A percentile compares a stretch with the other conserved stretches of the same genome.
Evolutionary conservation across 2,329 filamentous ascomycete genomes (phyloP).

Genomic region (Fusarium metavorans): DNA sequence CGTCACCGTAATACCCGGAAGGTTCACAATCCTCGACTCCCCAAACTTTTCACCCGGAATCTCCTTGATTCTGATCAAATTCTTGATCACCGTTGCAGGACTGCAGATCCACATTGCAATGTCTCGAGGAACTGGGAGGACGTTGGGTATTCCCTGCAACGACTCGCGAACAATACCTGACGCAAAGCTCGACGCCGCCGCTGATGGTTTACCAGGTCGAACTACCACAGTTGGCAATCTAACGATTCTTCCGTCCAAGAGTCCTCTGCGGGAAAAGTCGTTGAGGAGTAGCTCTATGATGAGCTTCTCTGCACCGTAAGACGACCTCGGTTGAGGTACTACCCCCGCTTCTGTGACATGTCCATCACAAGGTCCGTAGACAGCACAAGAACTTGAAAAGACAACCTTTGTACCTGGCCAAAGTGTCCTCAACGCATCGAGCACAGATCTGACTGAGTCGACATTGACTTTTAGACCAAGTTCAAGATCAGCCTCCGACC

Average conservation of each 20-base stretch:
- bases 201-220: conserved; percentile 69
- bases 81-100: conserved; percentile 61
- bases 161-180: conserved; percentile 72
- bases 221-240: conserved; percentile 72
- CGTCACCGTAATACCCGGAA: conserved; percentile 64
- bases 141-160: conserved; percentile 58
- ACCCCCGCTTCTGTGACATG: conserved; percentile 34
- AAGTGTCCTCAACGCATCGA: conserved; percentile 61
- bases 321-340: conserved; percentile 63
- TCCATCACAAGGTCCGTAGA: conserved; percentile 59
- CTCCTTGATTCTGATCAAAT: conserved; percentile 59
- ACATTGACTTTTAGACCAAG: conserved; percentile 68
- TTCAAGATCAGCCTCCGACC: conserved; percentile 70
- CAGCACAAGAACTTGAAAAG: conserved; percentile 70
- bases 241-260: conserved; percentile 68
- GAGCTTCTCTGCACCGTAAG: conserved; percentile 72
- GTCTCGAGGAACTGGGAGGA: conserved; percentile 59
- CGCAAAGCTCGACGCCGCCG: conserved; percentile 70
- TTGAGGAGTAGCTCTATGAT: conserved; percentile 63
- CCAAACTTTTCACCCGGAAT: conserved; percentile 55
- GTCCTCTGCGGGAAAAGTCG: conserved; percentile 58
- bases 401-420: conserved; percentile 65
- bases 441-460: conserved; percentile 65
- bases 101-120: conserved; percentile 66
- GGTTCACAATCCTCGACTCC: conserved; percentile 59